phyloP scores from a whole-genome alignment of 352 stramenopile species.

The Pythium biforme region DNA sequence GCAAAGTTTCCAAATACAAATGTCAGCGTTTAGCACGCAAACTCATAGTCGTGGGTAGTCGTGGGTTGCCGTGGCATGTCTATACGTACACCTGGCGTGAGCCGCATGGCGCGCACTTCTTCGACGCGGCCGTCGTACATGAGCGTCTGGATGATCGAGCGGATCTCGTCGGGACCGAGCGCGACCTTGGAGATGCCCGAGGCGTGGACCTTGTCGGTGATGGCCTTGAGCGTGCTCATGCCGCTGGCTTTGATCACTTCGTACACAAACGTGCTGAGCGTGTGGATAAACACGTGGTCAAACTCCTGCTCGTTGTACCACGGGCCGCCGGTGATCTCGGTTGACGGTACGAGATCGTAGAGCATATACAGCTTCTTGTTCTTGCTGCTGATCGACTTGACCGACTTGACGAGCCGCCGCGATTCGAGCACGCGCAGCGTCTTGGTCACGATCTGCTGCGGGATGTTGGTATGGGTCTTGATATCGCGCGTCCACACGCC shows the following conservation, averaged over 20 bases:
- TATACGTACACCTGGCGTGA: constrained; percentile 66
- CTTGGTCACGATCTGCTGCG: constrained; percentile 97
- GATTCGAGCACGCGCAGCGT: constrained; percentile 97
- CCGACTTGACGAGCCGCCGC: constrained; percentile 97
- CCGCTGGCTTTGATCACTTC: constrained; percentile 86
- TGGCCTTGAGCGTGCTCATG: constrained; percentile 85
- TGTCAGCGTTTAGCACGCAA: no score
- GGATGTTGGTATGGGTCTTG: constrained; percentile 96
- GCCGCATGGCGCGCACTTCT: constrained; percentile 82
- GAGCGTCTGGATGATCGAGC: constrained; percentile 91
- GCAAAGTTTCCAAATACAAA: not conserved
- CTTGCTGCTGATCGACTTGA: constrained; percentile 99
- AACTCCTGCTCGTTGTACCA: constrained; percentile 99
- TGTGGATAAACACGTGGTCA: constrained; percentile 98
- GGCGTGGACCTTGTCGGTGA: constrained; percentile 88
- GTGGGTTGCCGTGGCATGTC: not conserved
- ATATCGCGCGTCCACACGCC: constrained; percentile 99
- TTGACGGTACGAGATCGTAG: constrained; percentile 93
- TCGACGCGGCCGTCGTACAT: constrained; percentile 92
- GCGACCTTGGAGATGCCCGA: constrained; percentile 91
- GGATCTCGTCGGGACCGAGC: constrained; percentile 87
- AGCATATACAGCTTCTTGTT: constrained; percentile 99
- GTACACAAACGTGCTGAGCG: constrained; percentile 94
- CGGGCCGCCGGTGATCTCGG: constrained; percentile 98
- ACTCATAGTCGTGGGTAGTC: no score